These are phyloP conservation scores for Cercospora zeina DNA, from an alignment of 2,329 filamentous ascomycete genomes.

Conservation along the genomic window DNA sequence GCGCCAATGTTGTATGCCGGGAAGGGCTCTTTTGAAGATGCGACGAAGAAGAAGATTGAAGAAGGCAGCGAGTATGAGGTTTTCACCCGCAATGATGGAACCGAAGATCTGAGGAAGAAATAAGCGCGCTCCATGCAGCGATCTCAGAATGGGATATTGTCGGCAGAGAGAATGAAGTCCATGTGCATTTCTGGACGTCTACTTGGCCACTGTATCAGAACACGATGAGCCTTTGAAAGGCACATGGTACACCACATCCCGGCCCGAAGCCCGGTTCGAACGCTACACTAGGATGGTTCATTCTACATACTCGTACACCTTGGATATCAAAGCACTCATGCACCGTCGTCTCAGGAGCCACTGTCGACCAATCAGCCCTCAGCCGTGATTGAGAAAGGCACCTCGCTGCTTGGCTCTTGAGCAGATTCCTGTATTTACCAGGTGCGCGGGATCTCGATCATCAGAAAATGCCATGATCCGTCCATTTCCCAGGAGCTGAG, in stretches of 20 bases:
- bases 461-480: constrained; percentile 27
- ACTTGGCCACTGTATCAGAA: not conserved
- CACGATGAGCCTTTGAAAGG: not conserved
- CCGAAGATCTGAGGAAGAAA: constrained; percentile 37
- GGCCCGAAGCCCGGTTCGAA: not conserved
- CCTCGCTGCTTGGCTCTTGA: not conserved
- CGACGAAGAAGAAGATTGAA: constrained; percentile 35
- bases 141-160: not conserved
- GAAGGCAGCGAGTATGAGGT: constrained; percentile 39
- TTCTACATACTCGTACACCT: not conserved
- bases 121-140: constrained; percentile 10
- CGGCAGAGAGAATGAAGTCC: not conserved
- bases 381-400: not conserved
- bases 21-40: constrained; percentile 45
- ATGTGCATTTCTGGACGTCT: not conserved
- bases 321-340: constrained; percentile 13
- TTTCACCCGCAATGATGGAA: constrained; percentile 37
- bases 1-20: constrained; percentile 75
- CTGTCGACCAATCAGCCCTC: constrained; percentile 4
- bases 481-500: constrained; percentile 24
- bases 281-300: not conserved
- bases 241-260: not conserved
- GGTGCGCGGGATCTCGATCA: constrained; percentile 28
- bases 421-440: constrained; percentile 20
- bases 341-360: constrained; percentile 21